These are phyloP conservation scores for Dipteronia dyeriana DNA, from an alignment of 345 rosid genomes.

Conservation along the genomic window DNA sequence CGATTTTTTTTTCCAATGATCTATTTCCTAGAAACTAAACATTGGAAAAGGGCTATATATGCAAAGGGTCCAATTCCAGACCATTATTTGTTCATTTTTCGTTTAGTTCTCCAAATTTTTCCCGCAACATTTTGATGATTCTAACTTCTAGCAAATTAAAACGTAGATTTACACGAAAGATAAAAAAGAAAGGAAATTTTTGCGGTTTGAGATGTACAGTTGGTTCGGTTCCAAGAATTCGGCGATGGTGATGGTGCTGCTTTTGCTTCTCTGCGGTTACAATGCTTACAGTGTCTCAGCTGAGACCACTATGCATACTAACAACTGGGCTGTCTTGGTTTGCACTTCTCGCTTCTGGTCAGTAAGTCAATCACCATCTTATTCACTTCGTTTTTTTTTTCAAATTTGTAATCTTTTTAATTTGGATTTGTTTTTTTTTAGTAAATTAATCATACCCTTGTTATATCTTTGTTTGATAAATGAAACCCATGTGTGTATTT, in stretches of 20 bases:
- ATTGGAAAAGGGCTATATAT: no score
- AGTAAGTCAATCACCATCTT: not conserved
- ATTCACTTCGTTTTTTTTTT: not conserved
- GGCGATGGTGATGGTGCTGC: slow-evolving; percentile 13
- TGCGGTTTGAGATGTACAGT: slow-evolving; percentile 20
- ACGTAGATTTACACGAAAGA: not conserved
- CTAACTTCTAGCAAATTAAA: not conserved
- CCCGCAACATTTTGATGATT: not conserved
- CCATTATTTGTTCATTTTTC: not conserved
- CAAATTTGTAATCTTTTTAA: not conserved
- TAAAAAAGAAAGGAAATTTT: no score
- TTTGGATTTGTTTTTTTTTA: not conserved
- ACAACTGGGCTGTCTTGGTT: slow-evolving; percentile 98
- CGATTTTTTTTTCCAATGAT: no score
- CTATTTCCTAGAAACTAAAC: no score
- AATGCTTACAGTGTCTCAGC: slow-evolving; percentile 40
- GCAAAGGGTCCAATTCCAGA: no score
- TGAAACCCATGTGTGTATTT: not conserved
- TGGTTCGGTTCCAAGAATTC: slow-evolving; percentile 1
- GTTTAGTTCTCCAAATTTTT: not conserved
- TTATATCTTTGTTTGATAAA: not conserved
- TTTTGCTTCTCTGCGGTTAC: slow-evolving; percentile 35
- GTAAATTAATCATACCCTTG: not conserved
- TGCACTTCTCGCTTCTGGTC: slow-evolving; percentile 99
- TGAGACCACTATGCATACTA: slow-evolving; percentile 78